Percentiles rank a stretch among this genome's conserved stretches.
phyloP scores from a whole-genome alignment of 768 basidiomycete species.

The Chiua virens region DNA sequence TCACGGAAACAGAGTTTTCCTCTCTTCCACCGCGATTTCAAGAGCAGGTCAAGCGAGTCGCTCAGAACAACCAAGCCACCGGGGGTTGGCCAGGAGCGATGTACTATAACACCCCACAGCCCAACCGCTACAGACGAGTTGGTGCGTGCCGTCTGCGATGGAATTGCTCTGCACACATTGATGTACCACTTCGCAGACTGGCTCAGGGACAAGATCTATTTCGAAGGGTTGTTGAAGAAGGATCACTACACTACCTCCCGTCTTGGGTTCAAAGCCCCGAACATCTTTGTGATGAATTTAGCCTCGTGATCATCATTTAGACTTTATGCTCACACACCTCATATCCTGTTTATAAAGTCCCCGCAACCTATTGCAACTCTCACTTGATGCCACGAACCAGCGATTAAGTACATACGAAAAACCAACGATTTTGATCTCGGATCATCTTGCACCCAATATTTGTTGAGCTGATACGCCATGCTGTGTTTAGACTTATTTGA shows the following conservation, averaged over 20 bases:
- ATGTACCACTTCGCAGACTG: conserved; percentile 51
- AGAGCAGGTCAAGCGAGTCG: conserved; percentile 68
- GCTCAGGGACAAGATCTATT: conserved; percentile 71
- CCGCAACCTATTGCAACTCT: neutral
- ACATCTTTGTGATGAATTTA: conserved; percentile 73
- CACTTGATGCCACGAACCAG: neutral
- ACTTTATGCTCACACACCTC: conserved; percentile 6
- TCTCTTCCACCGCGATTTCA: conserved; percentile 63
- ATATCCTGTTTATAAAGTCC: conserved; percentile 1
- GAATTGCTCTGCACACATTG: neutral
- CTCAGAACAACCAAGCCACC: conserved; percentile 37
- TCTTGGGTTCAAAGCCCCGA: conserved; percentile 76
- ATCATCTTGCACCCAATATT: too few species aligned
- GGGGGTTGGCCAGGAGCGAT: conserved; percentile 36
- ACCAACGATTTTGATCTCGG: too few species aligned
- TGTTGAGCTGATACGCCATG: neutral
- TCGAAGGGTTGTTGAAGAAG: conserved; percentile 61
- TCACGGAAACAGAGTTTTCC: conserved; percentile 66
- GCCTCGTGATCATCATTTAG: conserved; percentile 35
- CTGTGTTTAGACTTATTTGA: neutral
- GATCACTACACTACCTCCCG: conserved; percentile 58
- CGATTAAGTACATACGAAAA: too few species aligned
- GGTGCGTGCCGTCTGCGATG: conserved; percentile 44
- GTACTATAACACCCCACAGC: conserved; percentile 49
- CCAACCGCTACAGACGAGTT: conserved; percentile 56